phyloP scores from a whole-genome alignment of 2,329 filamentous ascomycete genomes.

The Cercospora janseana region DNA sequence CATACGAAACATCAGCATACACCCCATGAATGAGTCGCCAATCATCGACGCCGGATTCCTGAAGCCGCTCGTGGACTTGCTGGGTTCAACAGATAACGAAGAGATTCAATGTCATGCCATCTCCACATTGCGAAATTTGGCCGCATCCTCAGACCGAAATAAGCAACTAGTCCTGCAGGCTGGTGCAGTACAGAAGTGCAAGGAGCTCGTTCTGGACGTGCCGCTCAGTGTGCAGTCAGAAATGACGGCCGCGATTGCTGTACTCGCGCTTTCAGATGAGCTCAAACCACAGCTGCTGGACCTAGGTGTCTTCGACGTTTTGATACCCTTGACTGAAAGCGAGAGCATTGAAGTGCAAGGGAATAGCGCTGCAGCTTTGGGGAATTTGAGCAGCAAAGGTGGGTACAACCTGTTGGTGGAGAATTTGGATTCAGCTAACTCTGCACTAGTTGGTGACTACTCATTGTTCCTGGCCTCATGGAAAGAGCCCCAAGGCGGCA shows the following conservation, averaged over 20 bases:
- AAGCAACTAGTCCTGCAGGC: slow-evolving; percentile 97
- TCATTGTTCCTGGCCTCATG: slow-evolving; percentile 93
- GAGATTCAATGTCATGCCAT: slow-evolving; percentile 99
- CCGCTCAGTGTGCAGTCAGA: slow-evolving; percentile 94
- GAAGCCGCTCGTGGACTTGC: slow-evolving; percentile 85
- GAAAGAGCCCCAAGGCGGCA: slow-evolving; percentile 87
- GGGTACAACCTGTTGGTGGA: slow-evolving; percentile 33
- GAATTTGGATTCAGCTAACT: slow-evolving; percentile 29
- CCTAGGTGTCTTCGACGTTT: slow-evolving; percentile 89
- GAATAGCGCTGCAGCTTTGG: slow-evolving; percentile 92
- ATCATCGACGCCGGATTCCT: slow-evolving; percentile 98
- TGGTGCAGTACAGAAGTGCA: slow-evolving; percentile 97
- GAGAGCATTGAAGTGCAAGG: slow-evolving; percentile 97
- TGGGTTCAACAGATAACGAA: slow-evolving; percentile 95
- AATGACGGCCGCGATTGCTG: slow-evolving; percentile 99
- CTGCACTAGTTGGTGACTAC: slow-evolving; percentile 81
- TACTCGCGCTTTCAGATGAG: slow-evolving; percentile 91
- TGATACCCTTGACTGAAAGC: slow-evolving; percentile 92
- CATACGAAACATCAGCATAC: slow-evolving; percentile 98
- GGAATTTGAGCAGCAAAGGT: slow-evolving; percentile 97
- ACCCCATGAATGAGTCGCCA: slow-evolving; percentile 94
- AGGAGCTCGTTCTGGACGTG: slow-evolving; percentile 89
- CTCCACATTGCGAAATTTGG: slow-evolving; percentile 90
- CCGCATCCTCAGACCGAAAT: slow-evolving; percentile 94
- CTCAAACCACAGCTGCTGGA: slow-evolving; percentile 88